phyloP scores from a whole-genome alignment of 2,329 filamentous ascomycete genomes.

The Tolypocladium inflatum region DNA sequence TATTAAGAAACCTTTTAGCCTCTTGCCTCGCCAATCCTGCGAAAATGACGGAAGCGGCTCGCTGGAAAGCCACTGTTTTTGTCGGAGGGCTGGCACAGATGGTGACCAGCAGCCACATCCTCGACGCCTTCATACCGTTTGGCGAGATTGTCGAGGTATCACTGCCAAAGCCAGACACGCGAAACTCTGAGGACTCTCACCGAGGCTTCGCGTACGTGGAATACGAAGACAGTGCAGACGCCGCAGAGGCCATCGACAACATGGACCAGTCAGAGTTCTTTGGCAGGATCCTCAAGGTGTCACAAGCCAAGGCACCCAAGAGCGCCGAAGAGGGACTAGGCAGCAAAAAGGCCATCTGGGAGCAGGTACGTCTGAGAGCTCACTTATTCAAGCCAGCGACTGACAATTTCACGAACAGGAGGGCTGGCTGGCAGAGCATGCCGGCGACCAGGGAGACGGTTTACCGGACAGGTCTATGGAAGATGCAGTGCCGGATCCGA shows the following conservation, averaged over 20 bases:
- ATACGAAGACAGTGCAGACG: conserved; percentile 77
- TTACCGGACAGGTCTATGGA: conserved; percentile 21
- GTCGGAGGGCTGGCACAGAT: conserved; percentile 78
- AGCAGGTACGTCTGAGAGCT: conserved; percentile 59
- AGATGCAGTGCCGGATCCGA: conserved; percentile 64
- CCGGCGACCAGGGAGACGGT: conserved; percentile 65
- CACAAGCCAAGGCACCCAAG: conserved; percentile 85
- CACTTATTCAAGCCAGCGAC: background rate
- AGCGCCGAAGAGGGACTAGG: conserved; percentile 78
- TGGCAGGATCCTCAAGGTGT: conserved; percentile 85
- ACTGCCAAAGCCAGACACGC: conserved; percentile 77
- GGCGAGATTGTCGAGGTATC: conserved; percentile 90
- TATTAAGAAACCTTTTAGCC: too few species aligned
- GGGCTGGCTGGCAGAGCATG: conserved; percentile 83
- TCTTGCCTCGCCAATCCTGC: background rate
- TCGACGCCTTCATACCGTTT: conserved; percentile 92
- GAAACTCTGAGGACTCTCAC: conserved; percentile 70
- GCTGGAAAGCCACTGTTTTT: conserved; percentile 86
- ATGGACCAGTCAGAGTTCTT: conserved; percentile 98
- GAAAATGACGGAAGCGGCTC: conserved; percentile 68
- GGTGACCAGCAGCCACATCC: conserved; percentile 66
- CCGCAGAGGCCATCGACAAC: conserved; percentile 93
- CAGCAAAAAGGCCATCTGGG: conserved; percentile 92
- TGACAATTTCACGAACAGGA: conserved; percentile 48
- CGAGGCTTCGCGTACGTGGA: conserved; percentile 96